These are phyloP conservation scores for Coelastrella sp. DNA, from an alignment of 139 green algal species.

Conservation along the genomic window DNA sequence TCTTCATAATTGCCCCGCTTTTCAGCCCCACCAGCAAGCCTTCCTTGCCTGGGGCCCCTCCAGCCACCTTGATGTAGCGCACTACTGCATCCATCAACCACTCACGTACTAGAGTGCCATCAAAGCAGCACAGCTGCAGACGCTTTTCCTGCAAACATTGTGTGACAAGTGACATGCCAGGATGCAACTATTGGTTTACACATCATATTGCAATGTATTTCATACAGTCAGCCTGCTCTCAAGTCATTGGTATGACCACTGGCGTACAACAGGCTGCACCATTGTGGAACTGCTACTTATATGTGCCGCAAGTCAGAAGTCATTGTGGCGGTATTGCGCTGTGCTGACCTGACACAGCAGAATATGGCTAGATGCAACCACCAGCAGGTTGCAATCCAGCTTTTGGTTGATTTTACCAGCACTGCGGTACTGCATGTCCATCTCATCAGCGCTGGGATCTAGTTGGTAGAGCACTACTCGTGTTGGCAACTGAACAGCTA, in stretches of 20 bases:
- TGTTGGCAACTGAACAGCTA: conserved; percentile 84
- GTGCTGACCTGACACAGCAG: conserved; percentile 77
- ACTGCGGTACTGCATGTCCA: conserved; percentile 74
- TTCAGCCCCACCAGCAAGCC: conserved; percentile 85
- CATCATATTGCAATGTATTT: too few species aligned
- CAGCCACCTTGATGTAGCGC: conserved; percentile 88
- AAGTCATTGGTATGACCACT: too few species aligned
- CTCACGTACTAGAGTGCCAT: conserved; percentile 76
- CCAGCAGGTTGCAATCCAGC: conserved; percentile 89
- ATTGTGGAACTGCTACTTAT: too few species aligned
- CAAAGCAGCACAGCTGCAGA: conserved; percentile 85
- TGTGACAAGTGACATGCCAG: too few species aligned
- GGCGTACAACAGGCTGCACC: too few species aligned
- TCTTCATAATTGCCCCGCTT: conserved; percentile 64
- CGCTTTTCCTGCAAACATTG: conserved; percentile 71
- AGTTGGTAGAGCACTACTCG: conserved; percentile 87
- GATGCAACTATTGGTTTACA: too few species aligned
- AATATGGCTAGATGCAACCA: conserved; percentile 80
- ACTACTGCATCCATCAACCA: conserved; percentile 83
- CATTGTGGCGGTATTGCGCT: background rate
- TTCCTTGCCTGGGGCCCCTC: conserved; percentile 73
- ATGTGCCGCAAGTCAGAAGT: too few species aligned
- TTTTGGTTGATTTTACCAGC: conserved; percentile 76
- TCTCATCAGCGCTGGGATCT: conserved; percentile 54
- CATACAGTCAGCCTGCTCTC: too few species aligned